Percentiles rank a stretch among this genome's conserved stretches.
These are phyloP conservation scores for Fraxinus velutina DNA, from an alignment of 305 asterid species.

Conservation along the genomic window DNA sequence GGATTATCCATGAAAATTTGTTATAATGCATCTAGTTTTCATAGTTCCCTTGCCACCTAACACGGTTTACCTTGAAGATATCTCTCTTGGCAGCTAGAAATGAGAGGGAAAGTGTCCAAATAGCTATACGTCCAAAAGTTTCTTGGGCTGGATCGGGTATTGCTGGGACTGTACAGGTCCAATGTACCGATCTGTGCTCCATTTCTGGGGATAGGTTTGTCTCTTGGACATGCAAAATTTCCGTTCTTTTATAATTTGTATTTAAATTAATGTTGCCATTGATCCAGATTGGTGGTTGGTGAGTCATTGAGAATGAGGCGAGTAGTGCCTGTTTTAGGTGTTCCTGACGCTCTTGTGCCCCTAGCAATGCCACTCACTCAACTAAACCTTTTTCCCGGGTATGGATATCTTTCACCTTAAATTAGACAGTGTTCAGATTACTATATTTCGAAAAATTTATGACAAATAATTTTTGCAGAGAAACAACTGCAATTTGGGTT, in stretches of 20 bases:
- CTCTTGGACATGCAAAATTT: conserved; percentile 21
- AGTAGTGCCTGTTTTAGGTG: conserved; percentile 85
- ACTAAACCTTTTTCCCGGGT: conserved; percentile 82
- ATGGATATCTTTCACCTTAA: conserved; percentile 22
- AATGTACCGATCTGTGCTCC: conserved; percentile 73
- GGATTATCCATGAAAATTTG: conserved; percentile 1
- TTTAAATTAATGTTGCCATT: conserved; percentile 18
- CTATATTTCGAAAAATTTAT: neutral
- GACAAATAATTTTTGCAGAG: conserved; percentile 46
- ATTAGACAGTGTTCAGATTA: neutral
- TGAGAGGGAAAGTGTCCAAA: conserved; percentile 93
- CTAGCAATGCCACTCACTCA: conserved; percentile 68
- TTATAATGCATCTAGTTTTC: conserved; percentile 6
- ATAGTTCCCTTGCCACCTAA: conserved; percentile 31
- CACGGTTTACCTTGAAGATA: conserved; percentile 57
- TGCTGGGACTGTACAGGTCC: conserved; percentile 84
- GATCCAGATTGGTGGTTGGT: conserved; percentile 76
- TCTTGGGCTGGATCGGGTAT: conserved; percentile 75
- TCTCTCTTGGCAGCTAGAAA: conserved; percentile 94
- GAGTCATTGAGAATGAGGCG: conserved; percentile 74
- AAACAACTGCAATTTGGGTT: conserved; percentile 74
- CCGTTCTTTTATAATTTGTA: conserved; percentile 17
- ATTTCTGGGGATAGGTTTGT: conserved; percentile 82
- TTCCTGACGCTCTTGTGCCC: conserved; percentile 97
- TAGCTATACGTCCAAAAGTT: conserved; percentile 89